phyloP scores from a whole-genome alignment of 108 stramenopile species.

The Nannochloropsis granulata region DNA sequence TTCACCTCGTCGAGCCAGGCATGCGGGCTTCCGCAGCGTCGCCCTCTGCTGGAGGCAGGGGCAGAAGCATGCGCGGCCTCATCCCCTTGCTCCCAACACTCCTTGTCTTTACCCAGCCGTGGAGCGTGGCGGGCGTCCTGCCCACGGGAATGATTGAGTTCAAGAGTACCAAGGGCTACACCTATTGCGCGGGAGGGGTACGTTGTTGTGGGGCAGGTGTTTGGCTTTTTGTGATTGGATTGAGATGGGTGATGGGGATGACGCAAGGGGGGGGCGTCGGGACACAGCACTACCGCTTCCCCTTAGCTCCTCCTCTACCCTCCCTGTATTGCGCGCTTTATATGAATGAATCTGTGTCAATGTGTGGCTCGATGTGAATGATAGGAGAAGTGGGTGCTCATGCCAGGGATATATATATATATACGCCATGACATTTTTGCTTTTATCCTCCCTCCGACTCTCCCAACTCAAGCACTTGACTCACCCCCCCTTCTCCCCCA shows the following conservation, averaged over 20 bases:
- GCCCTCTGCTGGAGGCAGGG: neutral
- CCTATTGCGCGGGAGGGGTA: neutral
- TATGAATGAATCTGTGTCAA: too few relatives aligned
- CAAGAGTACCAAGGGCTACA: neutral
- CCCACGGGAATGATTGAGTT: neutral
- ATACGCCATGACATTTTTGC: too few relatives aligned
- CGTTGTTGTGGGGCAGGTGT: neutral
- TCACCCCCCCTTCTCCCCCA: neutral
- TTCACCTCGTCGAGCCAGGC: neutral
- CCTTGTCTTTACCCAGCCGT: neutral
- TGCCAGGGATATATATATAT: too few relatives aligned
- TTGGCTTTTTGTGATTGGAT: neutral
- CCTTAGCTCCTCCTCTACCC: too few relatives aligned
- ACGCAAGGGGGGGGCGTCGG: too few relatives aligned
- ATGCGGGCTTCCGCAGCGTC: neutral
- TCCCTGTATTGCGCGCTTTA: too few relatives aligned
- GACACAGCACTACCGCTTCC: too few relatives aligned
- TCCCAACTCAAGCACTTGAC: neutral
- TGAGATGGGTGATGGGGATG: too few relatives aligned
- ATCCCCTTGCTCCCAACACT: neutral
- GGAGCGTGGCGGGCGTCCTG: neutral
- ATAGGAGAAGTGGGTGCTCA: too few relatives aligned
- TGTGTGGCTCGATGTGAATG: too few relatives aligned
- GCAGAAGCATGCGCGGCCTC: neutral
- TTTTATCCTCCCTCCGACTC: neutral